Base-by-base conservation (phyloP, 805 yeast species). In the Cyberlindnera veronae region DNA sequence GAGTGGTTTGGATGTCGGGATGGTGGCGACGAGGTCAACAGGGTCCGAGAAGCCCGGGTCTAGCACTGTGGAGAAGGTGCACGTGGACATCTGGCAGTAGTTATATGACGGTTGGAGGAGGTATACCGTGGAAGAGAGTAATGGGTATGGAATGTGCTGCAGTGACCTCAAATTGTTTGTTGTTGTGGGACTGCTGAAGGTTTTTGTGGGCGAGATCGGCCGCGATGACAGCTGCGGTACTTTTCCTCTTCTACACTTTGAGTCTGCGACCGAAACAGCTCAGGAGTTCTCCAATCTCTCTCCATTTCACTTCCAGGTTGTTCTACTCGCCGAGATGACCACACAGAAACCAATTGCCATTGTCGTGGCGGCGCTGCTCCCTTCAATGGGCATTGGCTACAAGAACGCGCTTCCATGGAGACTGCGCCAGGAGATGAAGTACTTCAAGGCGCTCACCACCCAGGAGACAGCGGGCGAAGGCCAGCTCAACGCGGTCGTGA, bases 321-420 rank as follows among this genome's bases (percentile, higher is more conserved):
- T n/a, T n/a, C n/a, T n/a, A n/a, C n/a, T n/a, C 21, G 11, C 17
- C 23, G 21, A 31, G 10, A 41, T 28, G 37, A 19, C 38, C 16
- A 29, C 16, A 17, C 20, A 21, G 41, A 61, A 63, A 19, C 71
- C 71, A 20, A 67, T 81, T 8, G 69, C 85, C 4, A 67, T 87
- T 27, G 77, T 93, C 6, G 95, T 93, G 21, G 99, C 99, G 0
- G 93, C 95, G 0, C 63, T 93, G 27, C 60, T 78, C 46, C 95
- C 97, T 1, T 72, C 70, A 2, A 67, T 78, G 50, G 98, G 97
- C 0, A 93, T 93, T 32, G 99, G 99, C 1, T 69, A 64, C 55
- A 75, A 81, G 39, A 95, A 95, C 3, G 63, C 72, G 38, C 67
- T 93, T 41, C 98, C 99, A 3, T 93, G 99, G 99, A 71, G 82